Evolutionary conservation across 352 stramenopile species (phyloP), one percentile per base, ranked within the genome.

Genomic region (Phytophthora melonis): DNA sequence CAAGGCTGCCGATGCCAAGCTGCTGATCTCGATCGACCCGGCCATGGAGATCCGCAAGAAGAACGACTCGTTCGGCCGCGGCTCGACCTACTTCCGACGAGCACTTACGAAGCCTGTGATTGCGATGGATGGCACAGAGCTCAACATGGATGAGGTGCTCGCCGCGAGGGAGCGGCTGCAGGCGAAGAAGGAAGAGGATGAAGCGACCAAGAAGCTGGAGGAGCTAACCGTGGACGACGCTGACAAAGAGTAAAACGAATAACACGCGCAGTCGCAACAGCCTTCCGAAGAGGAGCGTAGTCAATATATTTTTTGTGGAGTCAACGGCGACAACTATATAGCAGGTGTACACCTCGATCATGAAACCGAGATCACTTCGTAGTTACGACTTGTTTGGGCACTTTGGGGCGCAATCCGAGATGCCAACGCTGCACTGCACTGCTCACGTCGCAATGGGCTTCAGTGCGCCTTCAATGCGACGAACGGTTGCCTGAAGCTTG

Each of bases 91-190:
- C 75, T 97, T 90, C 77, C 87, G 90, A 45, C 91, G 93, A 80
- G 64, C 66, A 1, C 78, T 97, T 3, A 84, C 80, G 3, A 87
- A 97, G 18, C 89, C 90, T 0, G 87, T 97, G 41, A 86, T 96
- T 56, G 88, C 86, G 3, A 93, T 67, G 54, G 90, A 97, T 66
- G 87, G 86, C 59, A 81, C 85, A 6, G 86, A 93, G 63, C 78
- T 97, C 19, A 97, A 97, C 70, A 91, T 96, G 80, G 86, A 94
- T 45, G 90, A 97, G 71, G 87, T 96, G 27, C 39, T 89, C 16
- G 62, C 79, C 14, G 90, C 88, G 21, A 82, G 90, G 52, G 63
- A 87, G 41, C 73, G 55, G 11, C 45, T 79, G 64, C 58, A 67
- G n/a, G 39, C 66, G 2, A 81, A 89, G 70, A 76, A 82, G 13